phyloP scores from a whole-genome alignment of 768 basidiomycete species.

The Asterophora lycoperdoides region DNA sequence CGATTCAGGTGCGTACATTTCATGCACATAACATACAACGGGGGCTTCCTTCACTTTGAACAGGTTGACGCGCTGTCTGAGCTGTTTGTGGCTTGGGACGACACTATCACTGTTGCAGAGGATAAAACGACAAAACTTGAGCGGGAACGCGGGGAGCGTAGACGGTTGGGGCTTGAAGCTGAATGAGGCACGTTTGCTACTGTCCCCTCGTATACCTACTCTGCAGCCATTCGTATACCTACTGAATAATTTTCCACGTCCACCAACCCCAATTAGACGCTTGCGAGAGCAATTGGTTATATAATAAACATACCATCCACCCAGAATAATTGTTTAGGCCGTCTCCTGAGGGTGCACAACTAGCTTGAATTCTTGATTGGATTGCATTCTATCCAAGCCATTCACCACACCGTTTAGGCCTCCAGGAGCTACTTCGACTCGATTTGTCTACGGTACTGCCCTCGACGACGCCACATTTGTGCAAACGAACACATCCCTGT shows the following conservation, averaged over 20 bases:
- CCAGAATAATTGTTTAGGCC: background rate
- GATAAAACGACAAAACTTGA: conserved; percentile 54
- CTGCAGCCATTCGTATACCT: background rate
- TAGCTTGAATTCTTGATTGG: conserved; percentile 38
- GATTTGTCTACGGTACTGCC: conserved; percentile 34
- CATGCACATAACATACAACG: background rate
- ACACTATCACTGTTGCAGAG: conserved; percentile 65
- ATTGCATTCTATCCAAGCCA: conserved; percentile 38
- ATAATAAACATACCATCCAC: background rate
- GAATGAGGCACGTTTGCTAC: conserved; percentile 11
- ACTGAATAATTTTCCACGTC: background rate
- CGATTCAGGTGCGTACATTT: conserved; percentile 54
- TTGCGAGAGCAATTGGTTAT: background rate
- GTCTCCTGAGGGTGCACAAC: conserved; percentile 32
- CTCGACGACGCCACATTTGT: background rate
- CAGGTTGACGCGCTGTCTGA: conserved; percentile 82
- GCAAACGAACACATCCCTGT: conserved; percentile 16
- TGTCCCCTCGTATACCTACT: background rate
- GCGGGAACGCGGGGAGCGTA: conserved; percentile 54
- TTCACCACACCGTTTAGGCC: conserved; percentile 41
- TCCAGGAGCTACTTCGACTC: conserved; percentile 35
- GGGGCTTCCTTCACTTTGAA: background rate
- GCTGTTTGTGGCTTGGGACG: conserved; percentile 83
- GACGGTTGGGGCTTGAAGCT: conserved; percentile 53
- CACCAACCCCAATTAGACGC: too few relatives aligned